Evolutionary conservation across 2,329 filamentous ascomycete species (phyloP).

Genomic region (Fusarium torulosum): DNA sequence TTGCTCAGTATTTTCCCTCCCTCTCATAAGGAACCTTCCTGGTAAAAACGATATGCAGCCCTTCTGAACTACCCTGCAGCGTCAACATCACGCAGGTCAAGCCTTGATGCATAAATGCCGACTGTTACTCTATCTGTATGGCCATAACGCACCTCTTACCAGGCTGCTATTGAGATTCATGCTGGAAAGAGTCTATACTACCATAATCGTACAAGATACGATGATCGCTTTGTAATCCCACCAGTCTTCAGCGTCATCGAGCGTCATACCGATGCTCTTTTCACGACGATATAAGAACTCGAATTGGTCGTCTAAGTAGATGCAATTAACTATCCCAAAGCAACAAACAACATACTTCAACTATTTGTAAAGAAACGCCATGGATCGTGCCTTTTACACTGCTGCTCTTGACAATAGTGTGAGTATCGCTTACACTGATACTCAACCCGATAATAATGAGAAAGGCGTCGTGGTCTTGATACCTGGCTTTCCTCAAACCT

Average conservation of each 20-base stretch:
- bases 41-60: too few relatives aligned
- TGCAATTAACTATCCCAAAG: background rate
- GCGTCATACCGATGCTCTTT: constrained; percentile 12
- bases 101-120: too few relatives aligned
- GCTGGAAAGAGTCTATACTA: background rate
- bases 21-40: too few relatives aligned
- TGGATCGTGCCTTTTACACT: constrained; percentile 19
- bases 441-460: background rate
- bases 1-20: too few relatives aligned
- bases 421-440: constrained; percentile 24
- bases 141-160: background rate
- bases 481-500: constrained; percentile 28
- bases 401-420: constrained; percentile 10
- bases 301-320: too few relatives aligned
- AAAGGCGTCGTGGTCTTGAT: constrained; percentile 22
- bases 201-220: background rate
- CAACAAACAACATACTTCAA: background rate
- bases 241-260: constrained; percentile 28
- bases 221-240: constrained; percentile 19
- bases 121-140: too few relatives aligned
- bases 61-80: too few relatives aligned
- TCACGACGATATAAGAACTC: background rate
- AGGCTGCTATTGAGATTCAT: background rate
- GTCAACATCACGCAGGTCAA: too few relatives aligned
- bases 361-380: background rate